A percentile compares a stretch with the other conserved stretches of the same genome.
phyloP scores from a whole-genome alignment of 495 filamentous ascomycete species.

The Trichocladium antarcticum region DNA sequence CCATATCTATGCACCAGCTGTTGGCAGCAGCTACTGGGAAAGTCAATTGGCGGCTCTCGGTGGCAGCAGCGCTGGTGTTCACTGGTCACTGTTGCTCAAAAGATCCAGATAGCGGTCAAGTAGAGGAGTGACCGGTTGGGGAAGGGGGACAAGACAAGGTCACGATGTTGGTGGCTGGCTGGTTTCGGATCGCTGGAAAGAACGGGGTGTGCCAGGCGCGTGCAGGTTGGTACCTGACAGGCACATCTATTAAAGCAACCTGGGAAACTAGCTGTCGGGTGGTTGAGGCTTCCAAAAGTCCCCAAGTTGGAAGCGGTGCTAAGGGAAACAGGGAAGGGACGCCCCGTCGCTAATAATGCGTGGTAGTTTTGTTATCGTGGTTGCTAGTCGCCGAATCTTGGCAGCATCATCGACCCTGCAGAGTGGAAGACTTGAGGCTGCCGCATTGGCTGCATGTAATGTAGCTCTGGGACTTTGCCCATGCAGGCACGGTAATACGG shows the following conservation, averaged over 20 bases:
- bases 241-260: too few species aligned
- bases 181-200: too few species aligned
- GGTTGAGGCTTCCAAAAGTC: background rate
- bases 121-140: background rate
- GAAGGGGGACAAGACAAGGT: background rate
- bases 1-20: constrained; percentile 11
- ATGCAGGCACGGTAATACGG: background rate
- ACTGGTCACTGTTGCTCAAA: too few species aligned
- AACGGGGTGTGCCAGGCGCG: background rate
- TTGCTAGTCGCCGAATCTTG: background rate
- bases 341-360: background rate
- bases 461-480: too few species aligned
- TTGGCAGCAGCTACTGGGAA: background rate
- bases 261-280: background rate
- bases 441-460: background rate
- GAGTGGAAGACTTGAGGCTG: too few species aligned
- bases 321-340: background rate
- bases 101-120: too few species aligned
- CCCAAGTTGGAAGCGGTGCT: background rate
- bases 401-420: background rate
- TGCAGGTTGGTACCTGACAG: too few species aligned
- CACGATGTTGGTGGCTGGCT: background rate
- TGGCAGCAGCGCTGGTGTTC: background rate
- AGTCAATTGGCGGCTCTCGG: constrained; percentile 11
- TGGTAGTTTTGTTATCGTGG: constrained; percentile 3